Conservation (phyloP, 306 rosid genomes). For the Medicago arabica region DNA sequence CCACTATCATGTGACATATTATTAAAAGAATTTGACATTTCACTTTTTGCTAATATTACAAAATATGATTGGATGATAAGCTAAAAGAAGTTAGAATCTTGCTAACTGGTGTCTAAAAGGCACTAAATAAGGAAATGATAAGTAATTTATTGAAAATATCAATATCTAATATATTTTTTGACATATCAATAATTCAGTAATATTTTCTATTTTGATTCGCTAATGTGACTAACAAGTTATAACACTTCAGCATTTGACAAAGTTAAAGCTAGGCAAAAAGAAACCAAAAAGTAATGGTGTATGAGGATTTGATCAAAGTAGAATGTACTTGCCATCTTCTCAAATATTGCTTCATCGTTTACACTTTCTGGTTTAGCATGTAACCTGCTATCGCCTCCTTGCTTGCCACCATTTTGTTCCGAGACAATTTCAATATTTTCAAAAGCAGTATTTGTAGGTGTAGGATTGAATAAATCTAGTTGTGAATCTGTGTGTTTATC, state of each 20-base stretch:
- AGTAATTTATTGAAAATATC: too few relatives aligned
- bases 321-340: conserved; percentile 68
- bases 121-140: not conserved
- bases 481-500: conserved; percentile 54
- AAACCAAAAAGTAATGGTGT: conserved; percentile 17
- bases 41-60: not conserved
- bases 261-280: not conserved
- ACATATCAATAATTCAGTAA: not conserved
- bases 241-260: not conserved
- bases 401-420: conserved; percentile 49
- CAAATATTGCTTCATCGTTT: conserved; percentile 59
- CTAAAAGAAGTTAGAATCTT: not conserved
- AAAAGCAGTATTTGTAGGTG: conserved; percentile 42
- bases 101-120: not conserved
- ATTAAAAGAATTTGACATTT: conserved; percentile 24
- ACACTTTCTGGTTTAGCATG: conserved; percentile 46
- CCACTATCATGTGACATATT: not conserved
- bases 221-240: not conserved
- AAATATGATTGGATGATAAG: conserved; percentile 34
- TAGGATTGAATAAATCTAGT: conserved; percentile 43
- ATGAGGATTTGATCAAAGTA: conserved; percentile 32
- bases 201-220: not conserved
- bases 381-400: conserved; percentile 45
- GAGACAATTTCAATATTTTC: conserved; percentile 53
- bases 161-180: not conserved